Evolutionary conservation across 2,329 filamentous ascomycete species (phyloP).

Genomic region (Trichoderma endophyticum): DNA sequence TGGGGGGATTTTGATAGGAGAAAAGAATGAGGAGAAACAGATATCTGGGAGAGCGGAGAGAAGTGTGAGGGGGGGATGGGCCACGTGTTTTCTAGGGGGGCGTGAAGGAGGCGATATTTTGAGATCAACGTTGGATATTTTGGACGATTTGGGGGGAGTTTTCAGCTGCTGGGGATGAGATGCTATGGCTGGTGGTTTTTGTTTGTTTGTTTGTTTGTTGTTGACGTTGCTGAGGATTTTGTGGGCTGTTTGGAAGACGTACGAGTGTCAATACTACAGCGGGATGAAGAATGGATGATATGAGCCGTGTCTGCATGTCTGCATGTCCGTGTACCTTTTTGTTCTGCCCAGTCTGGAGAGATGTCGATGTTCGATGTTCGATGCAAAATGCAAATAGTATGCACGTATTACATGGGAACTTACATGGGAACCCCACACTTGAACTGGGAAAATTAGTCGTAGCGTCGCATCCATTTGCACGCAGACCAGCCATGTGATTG

Average conservation of each 20-base stretch:
- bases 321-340: neutral
- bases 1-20: neutral
- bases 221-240: neutral
- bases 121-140: neutral
- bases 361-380: neutral
- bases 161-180: neutral
- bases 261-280: neutral
- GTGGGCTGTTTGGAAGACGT: neutral
- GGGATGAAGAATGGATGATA: neutral
- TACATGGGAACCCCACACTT: neutral
- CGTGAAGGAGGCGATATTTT: neutral
- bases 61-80: neutral
- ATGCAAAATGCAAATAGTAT: neutral
- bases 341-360: neutral
- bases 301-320: neutral
- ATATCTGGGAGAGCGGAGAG: neutral
- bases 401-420: neutral
- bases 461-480: constrained; percentile 5
- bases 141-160: neutral
- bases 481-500: constrained; percentile 9
- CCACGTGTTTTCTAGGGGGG: neutral
- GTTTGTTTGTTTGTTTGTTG: no score
- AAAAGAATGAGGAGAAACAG: neutral
- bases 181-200: no score
- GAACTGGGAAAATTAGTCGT: neutral